A percentile compares a stretch with the other conserved stretches of the same genome.
phyloP scores from a whole-genome alignment of 345 rosid genomes.

The Draba incana region DNA sequence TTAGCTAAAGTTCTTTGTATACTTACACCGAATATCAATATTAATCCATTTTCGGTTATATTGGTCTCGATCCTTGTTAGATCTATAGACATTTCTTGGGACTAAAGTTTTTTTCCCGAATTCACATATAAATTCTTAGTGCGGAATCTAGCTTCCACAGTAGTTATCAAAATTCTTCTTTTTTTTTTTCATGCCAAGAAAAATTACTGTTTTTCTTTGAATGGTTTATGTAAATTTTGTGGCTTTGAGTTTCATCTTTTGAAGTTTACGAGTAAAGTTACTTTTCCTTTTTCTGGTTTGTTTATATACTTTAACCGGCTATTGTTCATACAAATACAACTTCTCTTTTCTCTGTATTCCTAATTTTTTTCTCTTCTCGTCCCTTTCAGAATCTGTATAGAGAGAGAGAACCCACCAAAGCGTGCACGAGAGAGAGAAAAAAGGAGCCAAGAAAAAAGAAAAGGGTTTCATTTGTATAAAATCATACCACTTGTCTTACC shows the following conservation, averaged over 20 bases:
- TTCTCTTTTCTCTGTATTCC: slow-evolving; percentile 8
- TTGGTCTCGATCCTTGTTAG: too few relatives aligned
- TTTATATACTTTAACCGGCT: neutral
- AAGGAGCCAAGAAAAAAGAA: slow-evolving; percentile 10
- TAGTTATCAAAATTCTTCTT: too few relatives aligned
- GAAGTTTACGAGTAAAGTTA: slow-evolving; percentile 24
- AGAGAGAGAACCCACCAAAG: slow-evolving; percentile 40
- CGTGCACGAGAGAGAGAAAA: slow-evolving; percentile 42
- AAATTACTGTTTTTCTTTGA: slow-evolving; percentile 1
- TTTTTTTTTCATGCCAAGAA: too few relatives aligned
- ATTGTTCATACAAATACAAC: slow-evolving; percentile 23
- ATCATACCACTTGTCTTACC: slow-evolving; percentile 35
- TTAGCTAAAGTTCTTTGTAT: too few relatives aligned
- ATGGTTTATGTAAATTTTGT: neutral
- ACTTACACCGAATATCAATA: too few relatives aligned
- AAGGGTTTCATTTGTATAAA: slow-evolving; percentile 39
- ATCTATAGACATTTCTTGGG: too few relatives aligned
- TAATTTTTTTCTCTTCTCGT: slow-evolving; percentile 24
- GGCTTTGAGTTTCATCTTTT: neutral
- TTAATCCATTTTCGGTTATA: too few relatives aligned
- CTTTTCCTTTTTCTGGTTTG: slow-evolving; percentile 1
- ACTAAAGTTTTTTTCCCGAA: too few relatives aligned
- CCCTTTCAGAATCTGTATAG: slow-evolving; percentile 39
- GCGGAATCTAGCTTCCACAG: too few relatives aligned
- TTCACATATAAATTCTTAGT: too few relatives aligned